Percentiles rank a stretch among this genome's conserved stretches.
Conservation (phyloP, 2,329 filamentous ascomycete genomes). For the Penicillium vulpinum region DNA sequence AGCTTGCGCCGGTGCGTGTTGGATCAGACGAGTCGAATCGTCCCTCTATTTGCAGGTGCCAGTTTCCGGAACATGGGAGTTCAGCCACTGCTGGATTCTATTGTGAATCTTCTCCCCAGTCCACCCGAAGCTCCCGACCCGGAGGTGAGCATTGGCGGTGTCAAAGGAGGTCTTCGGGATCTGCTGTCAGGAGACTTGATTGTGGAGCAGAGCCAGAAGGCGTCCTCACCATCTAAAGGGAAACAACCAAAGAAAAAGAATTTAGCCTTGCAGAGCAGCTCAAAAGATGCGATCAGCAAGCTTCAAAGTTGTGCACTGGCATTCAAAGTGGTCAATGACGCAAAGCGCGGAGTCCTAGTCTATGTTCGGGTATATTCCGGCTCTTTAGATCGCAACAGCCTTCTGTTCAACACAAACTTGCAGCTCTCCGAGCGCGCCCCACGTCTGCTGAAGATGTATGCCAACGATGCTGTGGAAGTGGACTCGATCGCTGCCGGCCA, state of each 20-base stretch:
- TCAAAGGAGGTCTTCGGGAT: slow-evolving; percentile 55
- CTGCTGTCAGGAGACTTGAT: slow-evolving; percentile 50
- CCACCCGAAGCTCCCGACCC: slow-evolving; percentile 78
- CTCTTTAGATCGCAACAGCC: slow-evolving; percentile 68
- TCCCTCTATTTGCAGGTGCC: slow-evolving; percentile 86
- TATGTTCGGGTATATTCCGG: slow-evolving; percentile 93
- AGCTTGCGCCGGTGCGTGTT: slow-evolving; percentile 73
- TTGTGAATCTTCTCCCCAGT: slow-evolving; percentile 82
- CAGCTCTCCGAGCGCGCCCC: slow-evolving; percentile 76
- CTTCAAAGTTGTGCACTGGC: slow-evolving; percentile 69
- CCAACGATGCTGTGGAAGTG: slow-evolving; percentile 81
- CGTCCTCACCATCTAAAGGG: slow-evolving; percentile 35
- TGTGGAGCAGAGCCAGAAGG: slow-evolving; percentile 36
- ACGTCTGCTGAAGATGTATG: slow-evolving; percentile 84
- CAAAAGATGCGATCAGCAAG: slow-evolving; percentile 51
- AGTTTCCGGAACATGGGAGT: slow-evolving; percentile 94
- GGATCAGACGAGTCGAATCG: slow-evolving; percentile 65
- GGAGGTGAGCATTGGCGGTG: slow-evolving; percentile 67
- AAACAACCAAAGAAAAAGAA: slow-evolving; percentile 44
- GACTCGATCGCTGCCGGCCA: slow-evolving; percentile 78
- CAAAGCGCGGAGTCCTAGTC: slow-evolving; percentile 80
- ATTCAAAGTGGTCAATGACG: slow-evolving; percentile 93
- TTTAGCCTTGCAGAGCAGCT: slow-evolving; percentile 48
- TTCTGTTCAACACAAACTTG: slow-evolving; percentile 85
- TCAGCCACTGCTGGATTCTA: slow-evolving; percentile 83